A percentile compares a stretch with the other conserved stretches of the same genome.
These are phyloP conservation scores for Allantophomopsis cytisporea DNA, from an alignment of 2,329 filamentous ascomycete species.

Conservation along the genomic window DNA sequence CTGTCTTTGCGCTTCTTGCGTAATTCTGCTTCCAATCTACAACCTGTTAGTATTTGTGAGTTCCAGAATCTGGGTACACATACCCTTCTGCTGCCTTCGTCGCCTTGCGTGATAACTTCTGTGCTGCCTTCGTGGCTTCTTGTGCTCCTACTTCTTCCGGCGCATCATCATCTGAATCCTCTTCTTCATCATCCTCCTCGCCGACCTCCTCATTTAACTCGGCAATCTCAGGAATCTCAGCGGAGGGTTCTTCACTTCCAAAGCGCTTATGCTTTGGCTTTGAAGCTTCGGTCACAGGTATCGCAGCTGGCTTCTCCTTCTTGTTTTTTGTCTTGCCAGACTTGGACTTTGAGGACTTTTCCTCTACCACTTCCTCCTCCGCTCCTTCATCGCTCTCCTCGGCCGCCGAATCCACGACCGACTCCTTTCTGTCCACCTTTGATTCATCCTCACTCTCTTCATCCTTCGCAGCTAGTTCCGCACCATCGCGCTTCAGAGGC, in stretches of 20 bases:
- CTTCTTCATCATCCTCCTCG: conserved; percentile 6
- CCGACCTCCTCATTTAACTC: background rate
- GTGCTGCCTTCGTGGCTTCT: conserved; percentile 9
- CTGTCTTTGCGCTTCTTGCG: conserved; percentile 16
- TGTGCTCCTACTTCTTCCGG: conserved; percentile 14
- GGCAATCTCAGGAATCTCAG: background rate
- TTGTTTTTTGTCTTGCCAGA: no score
- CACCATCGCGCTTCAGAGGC: conserved; percentile 2
- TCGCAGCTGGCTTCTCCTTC: no score
- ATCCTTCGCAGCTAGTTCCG: no score
- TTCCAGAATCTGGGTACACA: background rate
- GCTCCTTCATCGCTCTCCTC: no score
- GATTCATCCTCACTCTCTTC: no score
- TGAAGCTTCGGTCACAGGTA: background rate
- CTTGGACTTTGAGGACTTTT: no score
- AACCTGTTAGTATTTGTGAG: conserved; percentile 3
- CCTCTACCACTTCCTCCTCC: no score
- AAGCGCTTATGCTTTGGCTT: conserved; percentile 11
- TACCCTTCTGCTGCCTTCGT: conserved; percentile 15
- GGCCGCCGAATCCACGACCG: no score
- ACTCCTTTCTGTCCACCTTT: no score
- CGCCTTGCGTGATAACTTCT: conserved; percentile 9
- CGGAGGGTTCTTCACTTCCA: conserved; percentile 8
- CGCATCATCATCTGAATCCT: conserved; percentile 17
- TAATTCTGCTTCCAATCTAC: conserved; percentile 11